Evolutionary conservation across 176 grass and related monocot species (phyloP).

Genomic region (Bonia amplexicaulis): DNA sequence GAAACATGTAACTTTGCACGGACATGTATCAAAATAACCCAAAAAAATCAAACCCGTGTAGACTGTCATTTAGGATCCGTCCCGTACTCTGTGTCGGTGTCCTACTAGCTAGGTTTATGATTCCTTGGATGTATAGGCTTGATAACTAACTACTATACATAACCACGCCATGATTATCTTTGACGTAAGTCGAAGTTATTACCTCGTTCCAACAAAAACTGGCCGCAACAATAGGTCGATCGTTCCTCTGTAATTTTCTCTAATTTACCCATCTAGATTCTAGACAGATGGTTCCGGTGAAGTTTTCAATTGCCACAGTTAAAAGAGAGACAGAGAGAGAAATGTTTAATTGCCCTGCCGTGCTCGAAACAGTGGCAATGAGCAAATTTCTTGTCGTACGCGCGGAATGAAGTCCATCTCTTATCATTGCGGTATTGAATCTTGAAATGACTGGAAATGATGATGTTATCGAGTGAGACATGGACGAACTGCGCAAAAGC

Average conservation of each 20-base stretch:
- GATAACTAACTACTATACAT: background rate
- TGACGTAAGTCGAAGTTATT: background rate
- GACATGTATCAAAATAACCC: too few species aligned
- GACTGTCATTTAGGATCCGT: too few species aligned
- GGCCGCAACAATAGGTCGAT: too few species aligned
- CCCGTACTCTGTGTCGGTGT: too few species aligned
- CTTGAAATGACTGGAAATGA: background rate
- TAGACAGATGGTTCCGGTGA: background rate
- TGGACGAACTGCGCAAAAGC: background rate
- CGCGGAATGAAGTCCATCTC: background rate
- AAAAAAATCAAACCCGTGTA: background rate
- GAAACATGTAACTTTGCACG: too few species aligned
- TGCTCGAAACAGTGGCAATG: background rate
- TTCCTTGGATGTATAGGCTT: background rate
- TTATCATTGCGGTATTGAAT: slow-evolving; percentile 8
- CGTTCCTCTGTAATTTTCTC: background rate
- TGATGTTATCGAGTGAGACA: background rate
- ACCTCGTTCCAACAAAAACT: too few species aligned
- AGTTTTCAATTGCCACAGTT: background rate
- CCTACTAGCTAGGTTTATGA: too few species aligned
- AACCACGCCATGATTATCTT: background rate
- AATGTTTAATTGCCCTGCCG: background rate
- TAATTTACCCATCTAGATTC: background rate
- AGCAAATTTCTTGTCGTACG: background rate
- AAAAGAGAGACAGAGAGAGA: background rate